Conservation (phyloP, 805 yeast species). For the Starmerella potacharoeniae region DNA sequence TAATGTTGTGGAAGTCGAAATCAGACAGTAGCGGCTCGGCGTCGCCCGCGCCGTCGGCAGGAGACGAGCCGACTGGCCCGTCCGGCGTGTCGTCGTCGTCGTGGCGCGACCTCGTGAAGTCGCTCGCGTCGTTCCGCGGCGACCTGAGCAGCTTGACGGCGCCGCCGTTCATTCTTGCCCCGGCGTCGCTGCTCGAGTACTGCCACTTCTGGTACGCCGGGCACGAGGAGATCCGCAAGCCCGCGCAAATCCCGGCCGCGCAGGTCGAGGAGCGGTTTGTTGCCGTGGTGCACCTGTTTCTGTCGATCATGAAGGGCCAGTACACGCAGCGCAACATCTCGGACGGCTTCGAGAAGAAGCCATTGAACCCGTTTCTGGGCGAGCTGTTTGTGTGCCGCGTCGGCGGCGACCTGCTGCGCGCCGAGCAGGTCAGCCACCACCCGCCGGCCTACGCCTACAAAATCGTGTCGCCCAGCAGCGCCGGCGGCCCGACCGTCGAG, state of each 20-base stretch:
- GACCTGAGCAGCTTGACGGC: constrained; percentile 91
- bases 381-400: constrained; percentile 89
- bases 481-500: constrained; percentile 42
- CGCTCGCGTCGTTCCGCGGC: constrained; percentile 85
- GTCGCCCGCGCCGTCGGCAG: background rate
- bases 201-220: constrained; percentile 95
- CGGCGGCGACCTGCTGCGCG: constrained; percentile 70
- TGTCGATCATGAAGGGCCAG: constrained; percentile 83
- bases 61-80: constrained; percentile 1
- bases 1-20: constrained; percentile 15
- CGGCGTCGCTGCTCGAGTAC: constrained; percentile 79
- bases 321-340: constrained; percentile 86
- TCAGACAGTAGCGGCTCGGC: background rate
- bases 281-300: constrained; percentile 82
- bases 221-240: constrained; percentile 68
- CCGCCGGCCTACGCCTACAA: constrained; percentile 96
- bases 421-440: constrained; percentile 95
- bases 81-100: constrained; percentile 27
- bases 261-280: constrained; percentile 49
- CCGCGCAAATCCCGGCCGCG: constrained; percentile 37
- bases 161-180: constrained; percentile 90
- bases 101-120: constrained; percentile 88
- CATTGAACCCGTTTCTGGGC: constrained; percentile 91
- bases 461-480: constrained; percentile 40
- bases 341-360: constrained; percentile 94